Evolutionary conservation across 2,329 filamentous ascomycete genomes (phyloP), one percentile per base, ranked within the genome.

Genomic region (Colletotrichum echinochloae): DNA sequence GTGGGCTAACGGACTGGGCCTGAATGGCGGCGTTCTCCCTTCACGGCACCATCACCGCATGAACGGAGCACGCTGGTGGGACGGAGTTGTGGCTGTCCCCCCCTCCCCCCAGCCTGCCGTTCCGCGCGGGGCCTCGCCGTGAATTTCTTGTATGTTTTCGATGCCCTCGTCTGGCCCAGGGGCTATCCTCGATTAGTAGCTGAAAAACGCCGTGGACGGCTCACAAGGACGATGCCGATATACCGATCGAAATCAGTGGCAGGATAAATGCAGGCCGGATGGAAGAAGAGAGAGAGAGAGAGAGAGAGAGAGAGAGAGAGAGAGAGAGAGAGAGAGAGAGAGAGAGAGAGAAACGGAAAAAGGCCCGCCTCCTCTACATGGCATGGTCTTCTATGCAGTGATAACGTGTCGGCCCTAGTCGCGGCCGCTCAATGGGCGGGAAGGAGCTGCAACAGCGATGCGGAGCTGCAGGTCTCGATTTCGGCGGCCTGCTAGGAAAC

Each of bases 391-490:
- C 37, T 56, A 51, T 66, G 57, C 48, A 60, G 60, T 41, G 37
- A 52, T 60, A 60, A 71, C 26, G 59, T 41, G 48, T 33, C 52
- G 60, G 41, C 60, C 48, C 59, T 55, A 37, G 33, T 16, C 23
- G 55, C 41, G 28, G 56, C 26, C 49, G 60, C 60, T 70, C 23
- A 56, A 55, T 70, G 60, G 66, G 60, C 48, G 39, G 55, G 54
- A 69, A 65, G 66, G 55, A 56, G 62, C 71, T 72, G 71, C 63
- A 71, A 60, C 62, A 54, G 49, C 68, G 60, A 72, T 72, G 68
- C 60, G 68, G 63, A 65, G 55, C 68, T 72, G 68, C 71, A 72
- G 71, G 71, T 67, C 52, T 71, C 66, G 71, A 72, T 72, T 71
- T 56, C 56, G 68, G 60, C 44, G 63, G 64, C 55, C 68, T 61